Base-by-base conservation (phyloP, 202 grass and related monocot species). In the Setaria italica region DNA sequence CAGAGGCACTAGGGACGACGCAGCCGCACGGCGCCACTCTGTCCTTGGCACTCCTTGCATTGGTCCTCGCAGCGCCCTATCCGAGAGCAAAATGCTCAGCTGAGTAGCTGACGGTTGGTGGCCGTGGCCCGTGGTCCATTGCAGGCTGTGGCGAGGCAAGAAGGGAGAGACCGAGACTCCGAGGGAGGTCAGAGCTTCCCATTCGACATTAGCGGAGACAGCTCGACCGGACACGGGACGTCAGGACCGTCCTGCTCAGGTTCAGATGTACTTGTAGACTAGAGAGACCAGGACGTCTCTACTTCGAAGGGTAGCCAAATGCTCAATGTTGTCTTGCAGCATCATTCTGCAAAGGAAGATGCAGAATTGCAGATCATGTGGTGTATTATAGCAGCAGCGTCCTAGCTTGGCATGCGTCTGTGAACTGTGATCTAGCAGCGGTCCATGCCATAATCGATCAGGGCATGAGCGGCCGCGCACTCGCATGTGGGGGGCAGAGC, bases 1-100 rank as follows among this genome's bases (percentile, higher is more conserved):
- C 77, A 25, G 55, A 81, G 55, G 70, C 87, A 35, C 51, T 15
- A 60, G 70, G 45, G 70, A 68, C 70, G 34, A 72, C 53, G 20
- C 46, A 2, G 16, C 39, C 39, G 39, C 11, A 48, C 6, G 42
- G 11, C 42, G 45, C 66, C 39, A 41, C 39, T 39, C 53, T 48
- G 11, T 14, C 34, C 16, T 72, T 45, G 42, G 49, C 46, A 13
- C n/a, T 5, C 43, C 69, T 47, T 9, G 21, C 3, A 21, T 55
- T 56, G 70, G 46, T 32, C 25, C 69, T 33, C 11, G 47, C 49
- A 6, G 49, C 11, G 11, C 33, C 57, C 56, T 48, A 62, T 25
- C 17, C n/a, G 16, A 20, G 47, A 48, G 62, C 34, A 56, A 67
- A 55, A 48, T 15, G 64, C 46, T 21, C 10, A 54, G 2, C 34